Evolutionary conservation across 352 stramenopile genomes (phyloP).

Genomic region (Phytophthora melonis): DNA sequence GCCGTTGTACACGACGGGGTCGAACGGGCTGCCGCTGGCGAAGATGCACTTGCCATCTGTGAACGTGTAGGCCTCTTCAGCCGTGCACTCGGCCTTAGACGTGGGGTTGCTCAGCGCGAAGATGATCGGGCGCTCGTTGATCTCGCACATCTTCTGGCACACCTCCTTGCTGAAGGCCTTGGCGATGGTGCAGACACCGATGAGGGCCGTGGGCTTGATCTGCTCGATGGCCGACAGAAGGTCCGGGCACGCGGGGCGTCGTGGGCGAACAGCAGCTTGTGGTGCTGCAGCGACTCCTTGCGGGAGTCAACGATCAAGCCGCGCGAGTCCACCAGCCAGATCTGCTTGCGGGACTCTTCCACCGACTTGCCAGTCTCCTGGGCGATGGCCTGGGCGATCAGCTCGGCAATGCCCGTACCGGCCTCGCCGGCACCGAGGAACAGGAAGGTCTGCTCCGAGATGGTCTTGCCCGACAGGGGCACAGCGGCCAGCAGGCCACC

Average conservation of each 20-base stretch:
- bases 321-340: conserved; percentile 94
- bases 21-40: conserved; percentile 96
- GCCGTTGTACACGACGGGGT: conserved; percentile 92
- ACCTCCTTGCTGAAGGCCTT: conserved; percentile 92
- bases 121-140: conserved; percentile 94
- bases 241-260: conserved; percentile 70
- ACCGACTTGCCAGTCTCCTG: conserved; percentile 90
- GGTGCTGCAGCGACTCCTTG: conserved; percentile 85
- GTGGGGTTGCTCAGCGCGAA: conserved; percentile 98
- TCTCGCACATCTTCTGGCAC: conserved; percentile 89
- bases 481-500: conserved; percentile 79
- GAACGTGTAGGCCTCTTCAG: conserved; percentile 97
- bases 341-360: conserved; percentile 90
- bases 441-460: conserved; percentile 95
- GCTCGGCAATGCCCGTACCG: conserved; percentile 95
- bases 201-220: conserved; percentile 94
- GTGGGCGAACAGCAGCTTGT: conserved; percentile 92
- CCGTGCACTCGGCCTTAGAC: conserved; percentile 96
- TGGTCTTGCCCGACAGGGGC: conserved; percentile 72
- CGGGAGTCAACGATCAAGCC: conserved; percentile 85
- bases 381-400: conserved; percentile 92
- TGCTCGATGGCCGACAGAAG: conserved; percentile 84
- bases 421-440: conserved; percentile 96
- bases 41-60: conserved; percentile 97
- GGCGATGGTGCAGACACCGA: conserved; percentile 94